A percentile compares a stretch with the other conserved stretches of the same genome.
Conservation (phyloP, 805 yeast species). For the Ogataea ramenticola region DNA sequence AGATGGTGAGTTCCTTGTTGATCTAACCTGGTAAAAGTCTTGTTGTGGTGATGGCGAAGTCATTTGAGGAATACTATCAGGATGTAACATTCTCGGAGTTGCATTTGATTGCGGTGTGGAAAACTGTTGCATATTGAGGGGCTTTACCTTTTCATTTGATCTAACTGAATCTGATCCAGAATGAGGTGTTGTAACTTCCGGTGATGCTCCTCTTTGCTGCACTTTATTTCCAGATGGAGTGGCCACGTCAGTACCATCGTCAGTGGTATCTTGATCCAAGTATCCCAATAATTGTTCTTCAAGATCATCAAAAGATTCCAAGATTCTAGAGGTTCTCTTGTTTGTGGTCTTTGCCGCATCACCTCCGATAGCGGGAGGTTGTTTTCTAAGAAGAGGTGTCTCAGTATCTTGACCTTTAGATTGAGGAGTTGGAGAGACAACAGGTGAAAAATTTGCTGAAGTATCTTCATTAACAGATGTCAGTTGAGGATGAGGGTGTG, state of each 20-base stretch:
- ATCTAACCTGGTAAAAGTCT: background rate
- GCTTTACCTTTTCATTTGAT: background rate
- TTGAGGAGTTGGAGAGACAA: background rate
- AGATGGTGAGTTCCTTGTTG: background rate
- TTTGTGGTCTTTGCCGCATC: background rate
- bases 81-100: slow-evolving; percentile 1
- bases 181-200: slow-evolving; percentile 1
- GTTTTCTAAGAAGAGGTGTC: background rate
- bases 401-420: background rate
- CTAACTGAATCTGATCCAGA: no score
- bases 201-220: slow-evolving; percentile 2
- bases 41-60: background rate
- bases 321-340: slow-evolving; percentile 18
- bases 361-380: background rate
- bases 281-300: slow-evolving; percentile 20
- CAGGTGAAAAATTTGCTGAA: background rate
- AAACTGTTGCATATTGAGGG: background rate
- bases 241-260: background rate
- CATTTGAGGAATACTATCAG: slow-evolving; percentile 1
- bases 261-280: slow-evolving; percentile 5
- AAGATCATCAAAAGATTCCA: slow-evolving; percentile 20
- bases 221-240: background rate
- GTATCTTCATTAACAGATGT: background rate
- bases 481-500: background rate
- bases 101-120: background rate